Base-by-base conservation (phyloP, 257 asterid genomes). In the Nicotiana obtusifolia region DNA sequence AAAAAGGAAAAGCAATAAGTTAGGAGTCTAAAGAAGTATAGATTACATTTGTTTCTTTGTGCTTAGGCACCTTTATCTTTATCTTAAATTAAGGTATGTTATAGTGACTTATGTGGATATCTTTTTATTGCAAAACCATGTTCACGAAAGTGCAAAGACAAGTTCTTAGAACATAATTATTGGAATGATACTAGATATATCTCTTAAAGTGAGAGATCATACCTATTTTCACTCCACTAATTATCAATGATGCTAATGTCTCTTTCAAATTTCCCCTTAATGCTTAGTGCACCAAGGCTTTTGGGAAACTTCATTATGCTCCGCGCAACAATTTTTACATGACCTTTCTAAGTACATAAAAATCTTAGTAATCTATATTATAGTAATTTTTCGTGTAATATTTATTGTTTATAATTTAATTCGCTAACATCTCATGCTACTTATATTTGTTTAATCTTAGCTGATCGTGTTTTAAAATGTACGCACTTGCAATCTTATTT, bases 81-180 rank as follows among this genome's bases (percentile, higher is more conserved):
- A 28, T 78, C 56, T 59, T 78, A 33, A 78, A 78, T 78, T 78
- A 78, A 33, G 67, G 68, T 57, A 78, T 78, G 24, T 41, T 78
- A 35, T 60, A 7, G 69, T 22, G 68, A 56, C 33, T 37, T 2
- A 26, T 60, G 68, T 78, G 73, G 73, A 64, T 28, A 26, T 53
- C 28, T 64, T 4, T 64, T 77, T 31, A 49, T 73, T 56, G 61
- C 33, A 56, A 76, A 30, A 33, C 30, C 69, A 76, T 78, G 78
- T 80, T 68, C 68, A 73, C 26, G n/a, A 62, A 53, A 41, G 77
- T 26, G 19, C 53, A 60, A 71, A 56, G 61, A 57, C 73, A 35
- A 49, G 57, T 76, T 83, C 81, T 59, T 33, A 52, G 76, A 81
- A 81, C 86, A 80, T 56, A 76, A 83, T 85, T 56, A 83, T 83